Evolutionary conservation across 768 basidiomycete species (phyloP).

Genomic region (Porpolomopsis calyptriformis): DNA sequence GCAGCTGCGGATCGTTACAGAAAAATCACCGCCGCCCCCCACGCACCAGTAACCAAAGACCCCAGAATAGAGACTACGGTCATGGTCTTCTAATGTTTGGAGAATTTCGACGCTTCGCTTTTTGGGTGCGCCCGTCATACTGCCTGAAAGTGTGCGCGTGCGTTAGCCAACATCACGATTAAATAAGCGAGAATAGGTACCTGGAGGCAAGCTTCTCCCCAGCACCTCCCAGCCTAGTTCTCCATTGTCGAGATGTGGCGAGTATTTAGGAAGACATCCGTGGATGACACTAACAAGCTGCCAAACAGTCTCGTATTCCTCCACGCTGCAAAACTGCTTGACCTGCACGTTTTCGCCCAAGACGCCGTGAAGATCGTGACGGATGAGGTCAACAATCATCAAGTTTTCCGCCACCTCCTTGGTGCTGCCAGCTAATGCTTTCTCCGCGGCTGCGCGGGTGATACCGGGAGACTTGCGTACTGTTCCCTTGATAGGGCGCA

Average conservation of each 20-base stretch:
- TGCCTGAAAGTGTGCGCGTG: slow-evolving; percentile 39
- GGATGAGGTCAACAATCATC: slow-evolving; percentile 96
- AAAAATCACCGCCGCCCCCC: slow-evolving; percentile 84
- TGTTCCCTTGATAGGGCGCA: slow-evolving; percentile 94
- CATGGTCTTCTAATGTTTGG: slow-evolving; percentile 60
- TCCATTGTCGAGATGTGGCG: slow-evolving; percentile 21
- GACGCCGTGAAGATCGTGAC: slow-evolving; percentile 80
- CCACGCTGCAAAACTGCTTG: slow-evolving; percentile 75
- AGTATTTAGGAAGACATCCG: slow-evolving; percentile 39
- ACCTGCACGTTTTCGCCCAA: slow-evolving; percentile 77
- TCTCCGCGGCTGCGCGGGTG: slow-evolving; percentile 54
- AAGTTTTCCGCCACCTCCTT: slow-evolving; percentile 96
- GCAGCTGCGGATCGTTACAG: slow-evolving; percentile 88
- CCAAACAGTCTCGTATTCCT: slow-evolving; percentile 92
- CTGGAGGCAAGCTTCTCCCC: slow-evolving; percentile 73
- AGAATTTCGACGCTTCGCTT: slow-evolving; percentile 88
- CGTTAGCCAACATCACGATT: not conserved
- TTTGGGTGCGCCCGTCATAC: slow-evolving; percentile 97
- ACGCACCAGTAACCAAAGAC: slow-evolving; percentile 90
- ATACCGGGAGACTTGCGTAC: slow-evolving; percentile 58
- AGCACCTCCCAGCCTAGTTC: slow-evolving; percentile 73
- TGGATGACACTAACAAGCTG: slow-evolving; percentile 92
- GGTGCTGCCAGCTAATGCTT: slow-evolving; percentile 48
- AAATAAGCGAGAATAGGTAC: slow-evolving; percentile 28
- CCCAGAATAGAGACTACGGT: slow-evolving; percentile 81